A percentile compares a stretch with the other conserved stretches of the same genome.
phyloP scores from a whole-genome alignment of 306 rosid species.

The Delonix regia region DNA sequence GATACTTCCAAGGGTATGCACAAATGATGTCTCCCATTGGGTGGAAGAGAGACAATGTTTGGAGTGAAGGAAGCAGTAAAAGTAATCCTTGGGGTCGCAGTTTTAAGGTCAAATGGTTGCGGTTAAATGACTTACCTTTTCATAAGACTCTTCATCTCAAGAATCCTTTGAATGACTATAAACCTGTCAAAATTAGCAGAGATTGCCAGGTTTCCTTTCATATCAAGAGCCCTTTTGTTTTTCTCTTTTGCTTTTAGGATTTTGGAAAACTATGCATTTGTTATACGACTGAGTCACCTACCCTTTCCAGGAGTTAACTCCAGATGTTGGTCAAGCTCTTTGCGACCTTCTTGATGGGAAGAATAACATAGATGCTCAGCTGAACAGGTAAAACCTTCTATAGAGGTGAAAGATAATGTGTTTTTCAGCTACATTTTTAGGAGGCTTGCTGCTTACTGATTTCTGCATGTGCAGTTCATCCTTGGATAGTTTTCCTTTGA shows the following conservation, averaged over 20 bases:
- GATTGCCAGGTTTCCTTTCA: slow-evolving; percentile 73
- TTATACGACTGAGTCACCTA: slow-evolving; percentile 32
- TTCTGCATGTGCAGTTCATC: slow-evolving; percentile 50
- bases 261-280: slow-evolving; percentile 20
- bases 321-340: slow-evolving; percentile 77
- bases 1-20: slow-evolving; percentile 87
- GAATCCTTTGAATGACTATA: slow-evolving; percentile 81
- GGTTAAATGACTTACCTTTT: slow-evolving; percentile 70
- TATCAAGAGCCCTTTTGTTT: slow-evolving; percentile 11
- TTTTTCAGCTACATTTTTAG: background rate
- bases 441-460: slow-evolving; percentile 32
- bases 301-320: slow-evolving; percentile 68
- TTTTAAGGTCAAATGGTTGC: slow-evolving; percentile 80
- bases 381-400: slow-evolving; percentile 19
- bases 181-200: slow-evolving; percentile 90
- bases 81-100: slow-evolving; percentile 80
- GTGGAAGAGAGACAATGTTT: slow-evolving; percentile 72
- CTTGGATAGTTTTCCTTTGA: slow-evolving; percentile 49
- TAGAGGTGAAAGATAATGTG: slow-evolving; percentile 21
- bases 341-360: slow-evolving; percentile 76
- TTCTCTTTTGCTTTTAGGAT: background rate
- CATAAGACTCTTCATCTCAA: slow-evolving; percentile 79
- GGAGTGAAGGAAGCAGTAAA: slow-evolving; percentile 73
- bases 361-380: slow-evolving; percentile 31
- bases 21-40: slow-evolving; percentile 81